Conservation (phyloP, 2,329 filamentous ascomycete genomes). For the Trichoderma endophyticum region DNA sequence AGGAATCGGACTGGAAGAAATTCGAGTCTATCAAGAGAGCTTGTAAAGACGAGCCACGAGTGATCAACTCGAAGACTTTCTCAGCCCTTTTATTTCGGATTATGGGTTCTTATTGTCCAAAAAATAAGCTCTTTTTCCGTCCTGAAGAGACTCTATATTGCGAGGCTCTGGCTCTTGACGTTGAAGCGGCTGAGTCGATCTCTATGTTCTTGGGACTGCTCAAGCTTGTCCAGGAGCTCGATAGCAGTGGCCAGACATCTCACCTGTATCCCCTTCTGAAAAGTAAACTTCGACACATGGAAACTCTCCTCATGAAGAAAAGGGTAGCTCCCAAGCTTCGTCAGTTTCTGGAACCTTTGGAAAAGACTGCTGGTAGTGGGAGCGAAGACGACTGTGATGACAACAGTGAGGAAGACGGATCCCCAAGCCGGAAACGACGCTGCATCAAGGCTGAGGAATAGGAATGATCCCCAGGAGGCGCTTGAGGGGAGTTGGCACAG, state of each 20-base stretch:
- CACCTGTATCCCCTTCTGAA: too few species aligned
- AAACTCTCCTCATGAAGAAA: background rate
- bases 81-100: background rate
- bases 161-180: background rate
- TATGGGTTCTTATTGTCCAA: background rate
- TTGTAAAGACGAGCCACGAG: background rate
- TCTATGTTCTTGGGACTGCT: background rate
- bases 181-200: background rate
- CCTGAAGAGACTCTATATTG: too few species aligned
- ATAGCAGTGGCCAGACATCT: too few species aligned
- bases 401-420: too few species aligned
- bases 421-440: background rate
- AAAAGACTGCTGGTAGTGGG: background rate
- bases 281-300: background rate
- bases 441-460: background rate
- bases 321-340: background rate
- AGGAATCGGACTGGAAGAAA: background rate
- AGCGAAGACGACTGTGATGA: background rate
- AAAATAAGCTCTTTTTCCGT: too few species aligned
- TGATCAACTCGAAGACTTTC: background rate
- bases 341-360: background rate
- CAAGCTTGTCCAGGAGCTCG: too few species aligned
- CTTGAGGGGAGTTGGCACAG: background rate
- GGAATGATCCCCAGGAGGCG: background rate
- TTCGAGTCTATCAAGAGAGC: background rate